Evolutionary conservation across 2,329 filamentous ascomycete genomes (phyloP), one percentile per base, ranked within the genome.

Genomic region (Alternaria ethzedia): DNA sequence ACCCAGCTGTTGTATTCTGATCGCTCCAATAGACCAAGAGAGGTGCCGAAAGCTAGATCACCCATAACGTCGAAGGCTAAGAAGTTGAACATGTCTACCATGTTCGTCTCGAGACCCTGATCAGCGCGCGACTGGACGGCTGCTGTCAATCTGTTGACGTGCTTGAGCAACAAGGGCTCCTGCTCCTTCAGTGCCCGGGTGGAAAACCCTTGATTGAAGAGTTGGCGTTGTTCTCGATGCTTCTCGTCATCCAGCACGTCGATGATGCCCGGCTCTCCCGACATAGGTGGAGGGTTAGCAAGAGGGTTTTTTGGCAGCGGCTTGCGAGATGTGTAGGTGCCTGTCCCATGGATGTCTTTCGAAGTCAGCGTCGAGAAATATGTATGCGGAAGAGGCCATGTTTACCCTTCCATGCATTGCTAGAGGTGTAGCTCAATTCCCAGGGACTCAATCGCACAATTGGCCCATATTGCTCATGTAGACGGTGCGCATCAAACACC

Each of bases 381-480:
- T 41, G 23, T 25, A 50, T 4, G 4, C 12, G 20, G 21, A 54
- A 15, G 32, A 25, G 47, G 12, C 20, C 3, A 25, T 49, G 30
- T 20, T 54, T 65, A 43, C 57, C 65, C 28, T 65, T 62, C 65
- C 65, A 65, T 43, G 62, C 65, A 17, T 57, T 21, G 41, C 49
- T 45, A 20, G 28, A 41, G 3, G 36, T 62, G 30, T 57, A 62
- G 41, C 62, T 57, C 45, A 67, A 36, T 32, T 62, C 46, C 41
- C 57, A 50, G 15, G 66, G 64, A 8, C 57, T 57, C 26, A 68
- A 13, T 5, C 66, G 58, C 12, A 67, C 66, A 13, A 65, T 49
- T 46, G 44, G 41, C 20, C 66, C 66, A 44, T 68, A 67, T 15
- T 26, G 51, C 21, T 66, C 30, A 32, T 68, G 66, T 6, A 65